Percentiles rank a stretch among this genome's conserved stretches.
phyloP scores from a whole-genome alignment of 2,329 filamentous ascomycete genomes.

The Aschersonia sp. region DNA sequence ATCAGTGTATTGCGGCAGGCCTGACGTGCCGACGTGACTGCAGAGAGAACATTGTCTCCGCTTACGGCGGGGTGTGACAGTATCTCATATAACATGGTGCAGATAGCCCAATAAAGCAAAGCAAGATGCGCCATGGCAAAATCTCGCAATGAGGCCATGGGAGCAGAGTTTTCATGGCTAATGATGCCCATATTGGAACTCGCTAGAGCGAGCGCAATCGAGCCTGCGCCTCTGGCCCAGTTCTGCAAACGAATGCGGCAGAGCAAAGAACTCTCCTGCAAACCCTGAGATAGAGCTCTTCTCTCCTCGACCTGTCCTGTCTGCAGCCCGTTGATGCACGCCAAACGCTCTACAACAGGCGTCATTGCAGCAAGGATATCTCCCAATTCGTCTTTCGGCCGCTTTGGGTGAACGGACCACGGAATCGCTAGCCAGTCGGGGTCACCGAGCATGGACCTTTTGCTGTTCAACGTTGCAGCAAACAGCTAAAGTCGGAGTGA shows the following conservation, averaged over 20 bases:
- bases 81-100: neutral
- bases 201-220: neutral
- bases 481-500: neutral
- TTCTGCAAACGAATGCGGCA: neutral
- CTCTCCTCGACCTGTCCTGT: neutral
- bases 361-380: neutral
- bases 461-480: neutral
- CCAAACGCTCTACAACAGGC: neutral
- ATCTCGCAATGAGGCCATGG: neutral
- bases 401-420: neutral
- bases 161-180: neutral
- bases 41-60: neutral
- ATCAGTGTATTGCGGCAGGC: neutral
- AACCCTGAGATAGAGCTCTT: neutral
- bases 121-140: neutral
- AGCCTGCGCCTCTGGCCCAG: neutral
- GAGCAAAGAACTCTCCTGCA: neutral
- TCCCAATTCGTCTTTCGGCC: neutral
- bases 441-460: neutral
- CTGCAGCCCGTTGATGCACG: neutral
- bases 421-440: neutral
- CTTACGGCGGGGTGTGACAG: neutral
- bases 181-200: neutral
- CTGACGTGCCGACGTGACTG: neutral
- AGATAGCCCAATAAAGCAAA: neutral